These are phyloP conservation scores for Chamaecrista fasciculata DNA, from an alignment of 306 rosid genomes.

Conservation along the genomic window DNA sequence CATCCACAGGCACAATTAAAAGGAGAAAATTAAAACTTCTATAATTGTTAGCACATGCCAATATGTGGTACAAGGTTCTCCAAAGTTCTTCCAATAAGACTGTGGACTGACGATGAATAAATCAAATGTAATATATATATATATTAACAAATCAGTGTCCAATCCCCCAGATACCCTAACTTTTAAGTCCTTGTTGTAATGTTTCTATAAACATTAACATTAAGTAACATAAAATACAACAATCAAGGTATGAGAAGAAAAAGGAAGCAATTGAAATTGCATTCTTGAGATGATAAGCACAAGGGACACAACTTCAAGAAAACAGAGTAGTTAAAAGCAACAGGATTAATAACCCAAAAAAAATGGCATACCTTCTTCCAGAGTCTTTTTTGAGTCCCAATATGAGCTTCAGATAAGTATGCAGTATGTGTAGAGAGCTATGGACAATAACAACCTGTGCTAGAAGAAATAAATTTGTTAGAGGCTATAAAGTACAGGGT, in stretches of 20 bases:
- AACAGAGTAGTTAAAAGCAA: constrained; percentile 18
- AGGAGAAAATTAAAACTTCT: neutral
- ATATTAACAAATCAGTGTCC: neutral
- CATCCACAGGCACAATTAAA: neutral
- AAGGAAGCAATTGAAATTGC: constrained; percentile 6
- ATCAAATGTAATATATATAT: neutral
- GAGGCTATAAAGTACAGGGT: constrained; percentile 17
- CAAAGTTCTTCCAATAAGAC: neutral
- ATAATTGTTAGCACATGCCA: neutral
- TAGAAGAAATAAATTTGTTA: constrained; percentile 27
- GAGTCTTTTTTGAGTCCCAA: constrained; percentile 44
- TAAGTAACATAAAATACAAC: constrained; percentile 20
- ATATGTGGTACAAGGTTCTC: neutral
- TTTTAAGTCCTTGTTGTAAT: neutral
- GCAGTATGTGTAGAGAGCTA: constrained; percentile 64
- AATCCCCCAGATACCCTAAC: neutral
- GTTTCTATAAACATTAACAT: neutral
- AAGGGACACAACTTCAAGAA: constrained; percentile 11
- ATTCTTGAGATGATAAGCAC: constrained; percentile 9
- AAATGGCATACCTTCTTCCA: constrained; percentile 62
- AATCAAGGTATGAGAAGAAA: constrained; percentile 22
- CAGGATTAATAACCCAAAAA: constrained; percentile 2
- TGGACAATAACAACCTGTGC: constrained; percentile 62
- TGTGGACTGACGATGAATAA: neutral
- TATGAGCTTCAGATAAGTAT: constrained; percentile 61